Evolutionary conservation across 805 yeast genomes (phyloP), one percentile per base, ranked within the genome.

Genomic region (Ogataea parapolymorpha): DNA sequence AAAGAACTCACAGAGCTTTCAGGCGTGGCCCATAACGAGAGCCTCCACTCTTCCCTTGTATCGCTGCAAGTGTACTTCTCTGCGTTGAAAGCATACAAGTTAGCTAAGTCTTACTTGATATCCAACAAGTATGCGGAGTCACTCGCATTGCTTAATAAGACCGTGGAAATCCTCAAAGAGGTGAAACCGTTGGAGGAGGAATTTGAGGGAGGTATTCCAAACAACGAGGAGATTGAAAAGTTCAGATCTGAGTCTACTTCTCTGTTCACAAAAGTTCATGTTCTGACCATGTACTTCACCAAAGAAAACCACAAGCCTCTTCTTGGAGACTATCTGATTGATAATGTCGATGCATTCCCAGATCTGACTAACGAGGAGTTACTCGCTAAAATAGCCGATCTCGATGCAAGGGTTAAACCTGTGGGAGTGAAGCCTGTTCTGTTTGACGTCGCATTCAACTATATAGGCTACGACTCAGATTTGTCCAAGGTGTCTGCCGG

Each of bases 401-500:
- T 66, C 14, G 54, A 58, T 4, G 54, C 61, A 10, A 36, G 46
- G n/a, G 35, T 88, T 29, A 67, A 65, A 48, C 85, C 95, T 1
- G 77, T 85, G 2, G 73, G 80, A 39, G 77, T 82, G 42, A 91
- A 93, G 63, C 96, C 99, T 0, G 95, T 89, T 8, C 74, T 90
- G 55, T 93, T 88, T 55, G 99, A 91, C 59, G 70, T 87, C 49
- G 98, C 95, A 0, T 90, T 72, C 69, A 90, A 89, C 59, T 89
- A 85, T 56, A 74, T 90, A 39, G 70, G 72, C 26, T 81, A 80
- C 54, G 68, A 65, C 25, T 33, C 42, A 6, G 30, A 29, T n/a
- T 36, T 35, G 26, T 15, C 47, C 18, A 44, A 44, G 32, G 31
- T 44, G 35, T 37, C 51, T 16, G 32, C 35, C 14, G 20, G 39